These are phyloP conservation scores for Ceratobasidium sp. DNA, from an alignment of 1,284 basidiomycete species.

Conservation along the genomic window DNA sequence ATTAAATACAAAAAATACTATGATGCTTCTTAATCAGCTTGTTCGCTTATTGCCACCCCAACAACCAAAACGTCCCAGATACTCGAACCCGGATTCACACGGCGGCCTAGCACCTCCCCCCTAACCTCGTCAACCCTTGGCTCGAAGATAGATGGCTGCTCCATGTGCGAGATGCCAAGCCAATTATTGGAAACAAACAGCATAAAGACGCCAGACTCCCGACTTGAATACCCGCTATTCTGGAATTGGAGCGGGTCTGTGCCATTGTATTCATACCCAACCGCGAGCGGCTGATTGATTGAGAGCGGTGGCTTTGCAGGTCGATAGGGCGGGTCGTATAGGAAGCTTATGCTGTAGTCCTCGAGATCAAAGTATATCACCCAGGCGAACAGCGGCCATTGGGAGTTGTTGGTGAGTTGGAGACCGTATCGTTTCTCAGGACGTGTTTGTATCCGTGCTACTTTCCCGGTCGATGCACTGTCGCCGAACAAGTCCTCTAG, in stretches of 20 bases:
- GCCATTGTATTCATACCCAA: conserved; percentile 24
- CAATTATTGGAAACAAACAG: conserved; percentile 12
- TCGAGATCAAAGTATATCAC: conserved; percentile 33
- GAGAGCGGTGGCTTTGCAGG: neutral
- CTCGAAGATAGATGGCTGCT: conserved; percentile 14
- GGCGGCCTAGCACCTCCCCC: neutral
- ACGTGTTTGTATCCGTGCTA: neutral
- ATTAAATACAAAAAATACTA: too few species aligned
- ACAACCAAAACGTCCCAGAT: neutral
- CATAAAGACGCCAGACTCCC: conserved; percentile 27
- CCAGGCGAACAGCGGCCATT: conserved; percentile 17
- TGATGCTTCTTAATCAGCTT: too few species aligned
- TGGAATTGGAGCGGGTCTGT: conserved; percentile 7
- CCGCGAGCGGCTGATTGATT: neutral
- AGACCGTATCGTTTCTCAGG: conserved; percentile 14
- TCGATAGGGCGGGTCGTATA: conserved; percentile 17
- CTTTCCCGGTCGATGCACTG: neutral
- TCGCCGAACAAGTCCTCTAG: conserved; percentile 21
- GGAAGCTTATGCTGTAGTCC: conserved; percentile 29
- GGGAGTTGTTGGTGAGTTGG: conserved; percentile 27
- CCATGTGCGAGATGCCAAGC: conserved; percentile 17
- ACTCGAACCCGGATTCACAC: neutral
- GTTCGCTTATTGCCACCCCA: neutral
- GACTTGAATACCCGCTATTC: neutral
- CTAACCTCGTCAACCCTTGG: neutral